Evolutionary conservation across 805 yeast species (phyloP).

Genomic region (Diddensiella transvaalensis): DNA sequence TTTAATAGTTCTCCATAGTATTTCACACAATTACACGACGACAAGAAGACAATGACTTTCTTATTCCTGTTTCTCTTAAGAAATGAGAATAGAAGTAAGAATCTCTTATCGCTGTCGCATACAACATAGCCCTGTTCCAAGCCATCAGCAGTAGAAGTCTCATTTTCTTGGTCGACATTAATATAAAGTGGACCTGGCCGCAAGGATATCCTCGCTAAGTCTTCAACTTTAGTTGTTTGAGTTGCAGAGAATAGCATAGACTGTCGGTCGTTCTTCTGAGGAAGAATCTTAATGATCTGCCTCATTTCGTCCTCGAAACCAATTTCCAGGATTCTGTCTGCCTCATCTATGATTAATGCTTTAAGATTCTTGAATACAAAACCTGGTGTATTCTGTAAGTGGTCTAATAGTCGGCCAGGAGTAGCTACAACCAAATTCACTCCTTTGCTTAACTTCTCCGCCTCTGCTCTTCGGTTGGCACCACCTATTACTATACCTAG

Average conservation of each 20-base stretch:
- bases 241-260: constrained; percentile 99
- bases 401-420: constrained; percentile 96
- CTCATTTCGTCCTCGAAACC: constrained; percentile 99
- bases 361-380: constrained; percentile 92
- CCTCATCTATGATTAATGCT: constrained; percentile 94
- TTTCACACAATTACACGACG: constrained; percentile 96
- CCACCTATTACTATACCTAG: constrained; percentile 98
- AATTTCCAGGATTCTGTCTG: constrained; percentile 94
- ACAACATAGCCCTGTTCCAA: constrained; percentile 98
- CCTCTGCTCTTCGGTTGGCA: constrained; percentile 95
- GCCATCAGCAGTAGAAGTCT: constrained; percentile 90
- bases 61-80: constrained; percentile 82
- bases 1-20: constrained; percentile 92
- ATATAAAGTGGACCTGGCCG: constrained; percentile 92
- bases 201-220: constrained; percentile 91
- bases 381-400: constrained; percentile 91
- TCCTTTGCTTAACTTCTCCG: constrained; percentile 89
- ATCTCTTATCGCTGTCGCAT: constrained; percentile 94
- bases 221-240: constrained; percentile 98
- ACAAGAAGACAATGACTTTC: constrained; percentile 89
- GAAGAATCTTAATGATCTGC: constrained; percentile 90
- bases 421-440: constrained; percentile 93
- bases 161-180: constrained; percentile 82
- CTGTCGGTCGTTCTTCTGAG: constrained; percentile 81
- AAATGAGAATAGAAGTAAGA: constrained; percentile 84